phyloP scores from a whole-genome alignment of 768 basidiomycete species.

The Tricholoma flavovirens region DNA sequence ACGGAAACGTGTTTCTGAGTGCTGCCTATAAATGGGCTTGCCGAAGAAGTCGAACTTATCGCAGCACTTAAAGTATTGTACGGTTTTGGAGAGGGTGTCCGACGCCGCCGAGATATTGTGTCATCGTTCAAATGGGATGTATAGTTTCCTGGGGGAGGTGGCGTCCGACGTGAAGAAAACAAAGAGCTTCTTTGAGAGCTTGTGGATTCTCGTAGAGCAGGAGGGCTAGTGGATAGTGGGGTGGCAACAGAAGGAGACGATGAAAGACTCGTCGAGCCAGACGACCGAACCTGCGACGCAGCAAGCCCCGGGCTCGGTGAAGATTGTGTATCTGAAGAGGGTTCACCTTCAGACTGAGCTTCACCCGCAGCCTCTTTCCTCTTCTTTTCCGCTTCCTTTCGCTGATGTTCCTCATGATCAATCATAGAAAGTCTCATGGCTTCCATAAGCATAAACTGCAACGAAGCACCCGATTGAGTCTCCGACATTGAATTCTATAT shows the following conservation, averaged over 20 bases:
- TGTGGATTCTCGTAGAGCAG: conserved; percentile 15
- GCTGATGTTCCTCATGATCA: conserved; percentile 92
- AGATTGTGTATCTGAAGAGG: conserved; percentile 18
- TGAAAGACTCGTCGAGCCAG: conserved; percentile 15
- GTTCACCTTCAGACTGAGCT: conserved; percentile 16
- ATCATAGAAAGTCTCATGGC: conserved; percentile 94
- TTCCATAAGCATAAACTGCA: conserved; percentile 95
- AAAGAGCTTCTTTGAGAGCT: conserved; percentile 25
- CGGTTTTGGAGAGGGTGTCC: conserved; percentile 32
- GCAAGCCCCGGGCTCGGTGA: conserved; percentile 28
- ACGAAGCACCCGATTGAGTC: conserved; percentile 1
- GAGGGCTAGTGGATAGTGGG: conserved; percentile 20
- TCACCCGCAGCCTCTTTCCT: conserved; percentile 40
- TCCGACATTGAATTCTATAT: conserved; percentile 10
- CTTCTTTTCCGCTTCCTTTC: conserved; percentile 67
- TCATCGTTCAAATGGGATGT: conserved; percentile 22
- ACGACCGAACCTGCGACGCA: conserved; percentile 22
- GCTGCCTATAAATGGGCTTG: conserved; percentile 33
- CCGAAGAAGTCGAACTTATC: conserved; percentile 40
- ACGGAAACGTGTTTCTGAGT: conserved; percentile 3
- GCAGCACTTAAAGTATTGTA: conserved; percentile 43
- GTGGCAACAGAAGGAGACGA: conserved; percentile 23
- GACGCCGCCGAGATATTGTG: conserved; percentile 28
- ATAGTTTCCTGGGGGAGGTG: conserved; percentile 22
- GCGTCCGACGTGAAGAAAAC: conserved; percentile 30